Evolutionary conservation across 2,329 filamentous ascomycete species (phyloP), one percentile per base, ranked within the genome.

Genomic region (Drechslerella dactyloides): DNA sequence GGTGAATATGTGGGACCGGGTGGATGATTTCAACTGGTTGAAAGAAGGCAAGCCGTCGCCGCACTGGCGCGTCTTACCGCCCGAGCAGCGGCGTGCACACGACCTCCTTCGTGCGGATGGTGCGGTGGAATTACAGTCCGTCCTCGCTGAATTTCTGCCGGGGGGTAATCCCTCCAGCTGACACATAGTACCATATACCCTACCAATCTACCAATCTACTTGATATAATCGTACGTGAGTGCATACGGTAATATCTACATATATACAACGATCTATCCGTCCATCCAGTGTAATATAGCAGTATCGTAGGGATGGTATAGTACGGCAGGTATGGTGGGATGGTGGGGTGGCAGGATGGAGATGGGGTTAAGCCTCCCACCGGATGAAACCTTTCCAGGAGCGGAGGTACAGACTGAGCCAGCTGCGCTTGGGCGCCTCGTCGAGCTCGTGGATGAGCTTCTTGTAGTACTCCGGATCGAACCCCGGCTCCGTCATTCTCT

Each of bases 11-110:
- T 99, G 91, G 91, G 85, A 93, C 76, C 87, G 94, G 77, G 90
- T 97, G 15, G 91, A 97, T 79, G 94, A 99, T 79, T 99, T 99
- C 83, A 96, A 96, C 81, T 97, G 94, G 94, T 85, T 97, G 74
- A 96, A 93, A 79, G 84, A 85, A 15, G 91, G 90, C 66, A 86
- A 86, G 23, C 21, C 23, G 30, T 97, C 91, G 78, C 94, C 94
- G 1, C 93, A 99, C 78, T 99, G 93, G 91, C 85, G 83, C 35
- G 80, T 91, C 1, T 76, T 97, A 21, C 82, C 85, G 1, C 84
- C 86, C 58, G 82, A 82, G 0, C 81, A 88, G 61, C 84, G 84
- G 23, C 80, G 33, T 48, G 44, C 35, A 35, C 2, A 21, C n/a
- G n/a, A n/a, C n/a, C n/a, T n/a, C n/a, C n/a, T n/a, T n/a, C n/a